Percentiles rank a stretch among this genome's conserved stretches.
Conservation (phyloP, 495 filamentous ascomycete species). For the Lophium mytilinum region DNA sequence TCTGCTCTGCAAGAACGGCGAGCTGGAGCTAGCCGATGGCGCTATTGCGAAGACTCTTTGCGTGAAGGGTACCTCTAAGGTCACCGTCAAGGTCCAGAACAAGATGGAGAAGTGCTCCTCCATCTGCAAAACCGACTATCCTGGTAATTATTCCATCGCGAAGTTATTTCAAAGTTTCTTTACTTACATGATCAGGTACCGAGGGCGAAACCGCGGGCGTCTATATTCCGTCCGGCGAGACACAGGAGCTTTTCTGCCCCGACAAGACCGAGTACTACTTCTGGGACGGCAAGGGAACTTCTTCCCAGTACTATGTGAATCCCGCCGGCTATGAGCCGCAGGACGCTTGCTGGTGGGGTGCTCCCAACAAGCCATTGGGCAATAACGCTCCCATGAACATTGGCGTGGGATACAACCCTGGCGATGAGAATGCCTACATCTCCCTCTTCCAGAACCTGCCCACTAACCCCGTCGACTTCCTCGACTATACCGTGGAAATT, state of each 20-base stretch:
- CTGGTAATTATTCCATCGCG: slow-evolving; percentile 46
- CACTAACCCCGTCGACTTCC: slow-evolving; percentile 51
- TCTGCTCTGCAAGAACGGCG: slow-evolving; percentile 70
- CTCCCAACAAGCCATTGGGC: slow-evolving; percentile 48
- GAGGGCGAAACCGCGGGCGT: slow-evolving; percentile 80
- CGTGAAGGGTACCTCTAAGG: slow-evolving; percentile 57
- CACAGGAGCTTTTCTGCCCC: slow-evolving; percentile 63
- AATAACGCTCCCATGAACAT: slow-evolving; percentile 90
- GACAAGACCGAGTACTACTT: slow-evolving; percentile 60
- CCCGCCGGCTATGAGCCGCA: slow-evolving; percentile 55
- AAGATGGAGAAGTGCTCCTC: slow-evolving; percentile 54
- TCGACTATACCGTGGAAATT: slow-evolving; percentile 70
- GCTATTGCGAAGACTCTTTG: slow-evolving; percentile 62
- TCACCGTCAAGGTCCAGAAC: slow-evolving; percentile 60
- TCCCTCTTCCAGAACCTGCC: slow-evolving; percentile 65
- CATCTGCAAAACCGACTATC: slow-evolving; percentile 94
- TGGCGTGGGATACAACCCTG: slow-evolving; percentile 53
- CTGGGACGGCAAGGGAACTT: slow-evolving; percentile 66
- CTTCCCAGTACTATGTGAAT: slow-evolving; percentile 97
- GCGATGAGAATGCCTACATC: slow-evolving; percentile 62
- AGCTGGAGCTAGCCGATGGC: slow-evolving; percentile 68
- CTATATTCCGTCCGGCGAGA: slow-evolving; percentile 46
- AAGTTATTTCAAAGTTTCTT: neutral
- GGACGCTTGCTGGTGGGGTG: slow-evolving; percentile 75
- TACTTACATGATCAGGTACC: slow-evolving; percentile 39